Percentiles rank a stretch among this genome's conserved stretches.
Conservation (phyloP, 306 rosid genomes). For the Rosa chinensis region DNA sequence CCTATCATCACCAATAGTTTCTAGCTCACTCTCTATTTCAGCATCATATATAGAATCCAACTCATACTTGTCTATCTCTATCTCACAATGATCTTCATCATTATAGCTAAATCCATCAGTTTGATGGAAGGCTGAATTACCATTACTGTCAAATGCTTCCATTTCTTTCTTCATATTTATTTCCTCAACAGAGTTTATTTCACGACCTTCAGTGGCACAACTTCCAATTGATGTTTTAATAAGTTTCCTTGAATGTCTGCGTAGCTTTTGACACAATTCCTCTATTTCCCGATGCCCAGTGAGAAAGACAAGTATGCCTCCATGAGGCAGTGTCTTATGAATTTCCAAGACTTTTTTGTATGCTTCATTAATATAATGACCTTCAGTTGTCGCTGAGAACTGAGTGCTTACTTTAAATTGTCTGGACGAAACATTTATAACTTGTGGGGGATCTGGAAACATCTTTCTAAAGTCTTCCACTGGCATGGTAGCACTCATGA, state of each 20-base stretch:
- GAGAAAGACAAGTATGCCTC: constrained; percentile 84
- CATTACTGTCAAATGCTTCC: constrained; percentile 73
- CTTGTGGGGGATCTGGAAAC: constrained; percentile 66
- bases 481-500: constrained; percentile 94
- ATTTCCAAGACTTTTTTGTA: constrained; percentile 81
- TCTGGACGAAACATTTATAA: constrained; percentile 78
- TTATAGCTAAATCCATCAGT: constrained; percentile 61
- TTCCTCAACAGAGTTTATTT: constrained; percentile 36
- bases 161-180: constrained; percentile 57
- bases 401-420: constrained; percentile 75
- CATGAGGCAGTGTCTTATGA: constrained; percentile 84
- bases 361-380: constrained; percentile 77
- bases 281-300: constrained; percentile 91
- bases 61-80: constrained; percentile 36
- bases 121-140: constrained; percentile 36
- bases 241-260: constrained; percentile 61
- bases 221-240: constrained; percentile 39
- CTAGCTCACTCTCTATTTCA: constrained; percentile 72
- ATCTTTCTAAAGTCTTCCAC: constrained; percentile 77
- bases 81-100: constrained; percentile 56
- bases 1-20: constrained; percentile 39
- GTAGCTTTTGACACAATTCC: constrained; percentile 73
- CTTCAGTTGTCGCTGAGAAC: constrained; percentile 68
- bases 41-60: constrained; percentile 56
- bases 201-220: constrained; percentile 31